A percentile compares a stretch with the other conserved stretches of the same genome.
phyloP scores from a whole-genome alignment of 345 rosid species.

The Populus pruinosa region DNA sequence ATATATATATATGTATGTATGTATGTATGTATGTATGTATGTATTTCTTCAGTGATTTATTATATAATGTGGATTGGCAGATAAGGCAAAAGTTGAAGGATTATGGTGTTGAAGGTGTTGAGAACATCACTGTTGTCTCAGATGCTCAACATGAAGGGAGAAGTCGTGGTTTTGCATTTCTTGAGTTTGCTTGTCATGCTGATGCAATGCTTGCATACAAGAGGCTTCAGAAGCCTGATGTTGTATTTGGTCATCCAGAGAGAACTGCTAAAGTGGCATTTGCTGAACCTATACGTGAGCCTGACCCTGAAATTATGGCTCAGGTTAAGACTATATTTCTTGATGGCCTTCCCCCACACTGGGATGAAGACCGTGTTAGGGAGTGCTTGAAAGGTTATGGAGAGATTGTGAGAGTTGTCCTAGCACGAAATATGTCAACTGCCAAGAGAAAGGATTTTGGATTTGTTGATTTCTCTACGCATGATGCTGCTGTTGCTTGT shows the following conservation, averaged over 20 bases:
- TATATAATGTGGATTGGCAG: conserved; percentile 29
- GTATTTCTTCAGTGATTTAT: conserved; percentile 18
- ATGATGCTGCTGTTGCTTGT: conserved; percentile 52
- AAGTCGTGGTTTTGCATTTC: conserved; percentile 71
- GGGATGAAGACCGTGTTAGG: conserved; percentile 57
- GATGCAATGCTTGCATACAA: conserved; percentile 65
- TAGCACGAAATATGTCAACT: conserved; percentile 60
- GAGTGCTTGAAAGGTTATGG: conserved; percentile 41
- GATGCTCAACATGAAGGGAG: conserved; percentile 58
- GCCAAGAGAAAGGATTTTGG: conserved; percentile 67
- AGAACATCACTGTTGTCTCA: conserved; percentile 51
- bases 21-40: neutral
- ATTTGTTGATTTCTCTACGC: conserved; percentile 55
- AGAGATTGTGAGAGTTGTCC: conserved; percentile 42
- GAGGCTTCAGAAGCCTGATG: conserved; percentile 68
- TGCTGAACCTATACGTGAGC: conserved; percentile 62
- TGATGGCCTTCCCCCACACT: conserved; percentile 59
- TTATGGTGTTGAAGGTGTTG: conserved; percentile 51
- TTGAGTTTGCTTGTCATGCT: conserved; percentile 56
- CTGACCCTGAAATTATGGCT: conserved; percentile 66
- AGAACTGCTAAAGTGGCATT: conserved; percentile 71
- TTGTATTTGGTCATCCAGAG: conserved; percentile 57
- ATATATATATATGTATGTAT: no score
- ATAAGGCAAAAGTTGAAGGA: conserved; percentile 55
- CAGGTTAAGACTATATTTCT: conserved; percentile 61